These are phyloP conservation scores for Penicillium paneum DNA, from an alignment of 2,329 filamentous ascomycete genomes.

Conservation along the genomic window DNA sequence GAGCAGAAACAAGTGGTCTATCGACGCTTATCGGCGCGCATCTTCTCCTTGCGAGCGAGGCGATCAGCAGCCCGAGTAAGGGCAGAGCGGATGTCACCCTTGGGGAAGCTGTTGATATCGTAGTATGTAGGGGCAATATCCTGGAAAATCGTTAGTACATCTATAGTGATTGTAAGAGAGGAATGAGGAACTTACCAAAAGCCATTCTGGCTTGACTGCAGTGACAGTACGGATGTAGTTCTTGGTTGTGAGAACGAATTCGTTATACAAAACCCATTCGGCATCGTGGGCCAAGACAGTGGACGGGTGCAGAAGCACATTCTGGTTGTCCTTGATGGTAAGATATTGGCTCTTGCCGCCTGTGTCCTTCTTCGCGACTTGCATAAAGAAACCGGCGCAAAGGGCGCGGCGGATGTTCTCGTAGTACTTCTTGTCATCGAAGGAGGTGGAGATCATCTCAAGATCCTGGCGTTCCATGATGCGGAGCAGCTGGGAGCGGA, in stretches of 20 bases:
- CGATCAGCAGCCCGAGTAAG: conserved; percentile 55
- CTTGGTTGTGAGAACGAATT: conserved; percentile 96
- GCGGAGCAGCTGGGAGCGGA: conserved; percentile 83
- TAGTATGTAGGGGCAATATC: conserved; percentile 95
- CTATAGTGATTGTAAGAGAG: conserved; percentile 3
- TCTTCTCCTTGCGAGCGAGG: conserved; percentile 54
- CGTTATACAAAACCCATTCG: conserved; percentile 98
- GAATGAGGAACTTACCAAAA: conserved; percentile 63
- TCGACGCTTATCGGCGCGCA: conserved; percentile 41
- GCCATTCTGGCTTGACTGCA: conserved; percentile 87
- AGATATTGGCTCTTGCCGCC: conserved; percentile 80
- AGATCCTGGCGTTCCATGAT: conserved; percentile 94
- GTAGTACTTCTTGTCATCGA: conserved; percentile 96
- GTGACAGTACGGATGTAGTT: conserved; percentile 97
- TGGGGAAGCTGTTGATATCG: conserved; percentile 74
- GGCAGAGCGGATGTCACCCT: conserved; percentile 77
- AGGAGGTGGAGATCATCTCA: conserved; percentile 81
- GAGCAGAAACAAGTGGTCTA: conserved; percentile 19
- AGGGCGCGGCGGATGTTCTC: conserved; percentile 92
- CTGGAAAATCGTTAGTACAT: conserved; percentile 44
- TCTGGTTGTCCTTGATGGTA: conserved; percentile 95
- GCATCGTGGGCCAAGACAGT: conserved; percentile 84
- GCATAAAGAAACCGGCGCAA: conserved; percentile 98
- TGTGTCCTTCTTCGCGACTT: conserved; percentile 90
- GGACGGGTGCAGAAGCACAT: conserved; percentile 86